Evolutionary conservation across 352 stramenopile genomes (phyloP), one percentile per base, ranked within the genome.

Genomic region (Globisporangium heterothallicum): DNA sequence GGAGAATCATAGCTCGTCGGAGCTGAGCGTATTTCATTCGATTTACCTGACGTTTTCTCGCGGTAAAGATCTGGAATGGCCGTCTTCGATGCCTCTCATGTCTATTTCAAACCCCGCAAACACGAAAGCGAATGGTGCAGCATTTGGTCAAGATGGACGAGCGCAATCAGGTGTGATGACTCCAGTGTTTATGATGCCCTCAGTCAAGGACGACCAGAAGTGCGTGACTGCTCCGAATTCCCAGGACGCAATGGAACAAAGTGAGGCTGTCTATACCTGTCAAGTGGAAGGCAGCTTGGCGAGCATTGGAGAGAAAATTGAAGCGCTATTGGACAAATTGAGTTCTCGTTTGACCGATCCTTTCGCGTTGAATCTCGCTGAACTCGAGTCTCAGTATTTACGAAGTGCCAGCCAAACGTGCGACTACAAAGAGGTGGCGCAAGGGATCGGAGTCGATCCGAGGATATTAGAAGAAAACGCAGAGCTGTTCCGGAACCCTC

Each of bases 11-110:
- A 83, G 75, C 52, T 73, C 64, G 5, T 58, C 62, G 16, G 78
- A 88, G n/a, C 51, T 93, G 12, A 83, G 76, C 30, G 71, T 88
- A 6, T 93, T 93, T 36, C 80, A 93, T 58, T 80, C 76, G 5
- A 66, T 90, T 6, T 89, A 93, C 41, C 30, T 84, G 21, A 77
- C 72, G 4, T 63, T 91, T 19, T 72, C 72, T 18, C 67, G 82
- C 10, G 63, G 64, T 0, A 87, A 82, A 42, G 72, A 85, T 3
- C 36, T 82, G 7, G 64, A 84, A 21, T 81, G 68, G 65, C 72
- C 73, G 13, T 40, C 64, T 12, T 68, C 64, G 5, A 68, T 76
- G 54, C 60, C 68, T 8, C 45, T 49, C 3, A 44, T 74, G 30
- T 62, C 61, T 25, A 45, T 63, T 24, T 53, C 59, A 8, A 63